Percentiles rank a stretch among this genome's conserved stretches.
Evolutionary conservation across 2,329 filamentous ascomycete genomes (phyloP).

Genomic region (Fusarium torreyae): DNA sequence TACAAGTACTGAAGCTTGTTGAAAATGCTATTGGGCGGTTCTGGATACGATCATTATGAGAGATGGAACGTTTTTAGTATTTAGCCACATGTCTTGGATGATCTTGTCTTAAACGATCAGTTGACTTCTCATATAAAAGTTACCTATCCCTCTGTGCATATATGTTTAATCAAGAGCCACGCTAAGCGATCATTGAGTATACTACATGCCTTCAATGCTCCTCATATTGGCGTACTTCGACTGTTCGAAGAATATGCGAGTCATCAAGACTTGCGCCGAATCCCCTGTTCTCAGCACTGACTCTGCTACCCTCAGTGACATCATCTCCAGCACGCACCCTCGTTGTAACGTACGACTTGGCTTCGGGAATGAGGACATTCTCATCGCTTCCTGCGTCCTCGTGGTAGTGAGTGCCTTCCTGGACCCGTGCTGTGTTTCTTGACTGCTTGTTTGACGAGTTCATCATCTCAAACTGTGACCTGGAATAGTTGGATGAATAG

Average conservation of each 20-base stretch:
- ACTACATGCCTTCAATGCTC: conserved; percentile 3
- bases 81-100: no score
- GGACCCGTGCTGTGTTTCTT: conserved; percentile 1
- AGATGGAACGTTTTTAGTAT: no score
- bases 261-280: conserved; percentile 14
- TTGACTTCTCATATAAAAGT: no score
- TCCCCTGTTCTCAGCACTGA: background rate
- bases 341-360: conserved; percentile 23
- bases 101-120: background rate
- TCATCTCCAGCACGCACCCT: conserved; percentile 13
- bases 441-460: conserved; percentile 19
- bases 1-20: conserved; percentile 23
- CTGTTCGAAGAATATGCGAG: conserved; percentile 27
- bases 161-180: rapidly evolving
- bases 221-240: conserved; percentile 30
- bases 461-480: conserved; percentile 38
- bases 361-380: conserved; percentile 25
- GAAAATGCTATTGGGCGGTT: background rate
- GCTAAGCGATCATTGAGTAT: no score
- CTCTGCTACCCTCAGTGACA: background rate
- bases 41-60: no score
- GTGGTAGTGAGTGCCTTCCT: conserved; percentile 10
- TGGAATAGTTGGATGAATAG: conserved; percentile 31
- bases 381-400: conserved; percentile 27
- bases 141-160: no score